Evolutionary conservation across 495 filamentous ascomycete genomes (phyloP).

Genomic region (Jackrogersella multiformis): DNA sequence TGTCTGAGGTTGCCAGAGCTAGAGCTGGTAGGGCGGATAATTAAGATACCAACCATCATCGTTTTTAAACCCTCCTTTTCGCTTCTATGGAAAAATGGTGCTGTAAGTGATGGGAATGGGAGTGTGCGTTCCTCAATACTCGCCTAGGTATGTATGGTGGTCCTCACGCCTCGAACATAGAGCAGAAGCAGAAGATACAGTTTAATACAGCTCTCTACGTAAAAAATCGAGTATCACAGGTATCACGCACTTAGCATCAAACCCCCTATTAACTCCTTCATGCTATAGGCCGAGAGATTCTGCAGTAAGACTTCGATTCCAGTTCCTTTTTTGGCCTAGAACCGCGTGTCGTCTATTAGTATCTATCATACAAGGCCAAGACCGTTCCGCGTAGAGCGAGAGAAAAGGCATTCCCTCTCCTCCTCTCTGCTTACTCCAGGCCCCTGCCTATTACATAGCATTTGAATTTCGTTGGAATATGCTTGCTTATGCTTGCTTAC

Average conservation of each 20-base stretch:
- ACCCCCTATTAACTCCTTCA: not conserved
- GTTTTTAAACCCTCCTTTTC: too few species aligned
- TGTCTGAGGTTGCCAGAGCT: not conserved
- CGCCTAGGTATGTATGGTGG: too few species aligned
- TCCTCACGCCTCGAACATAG: too few species aligned
- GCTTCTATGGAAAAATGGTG: too few species aligned
- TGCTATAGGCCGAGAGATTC: too few species aligned
- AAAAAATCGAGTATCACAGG: too few species aligned
- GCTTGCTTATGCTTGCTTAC: too few species aligned
- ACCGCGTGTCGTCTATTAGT: conserved; percentile 33
- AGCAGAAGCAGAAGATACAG: too few species aligned
- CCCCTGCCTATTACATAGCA: conserved; percentile 10
- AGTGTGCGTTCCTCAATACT: too few species aligned
- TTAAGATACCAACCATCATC: conserved; percentile 11
- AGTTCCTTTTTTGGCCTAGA: not conserved
- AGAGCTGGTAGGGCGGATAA: not conserved
- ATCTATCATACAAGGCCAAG: conserved; percentile 36
- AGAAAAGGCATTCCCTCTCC: not conserved
- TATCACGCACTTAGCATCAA: not conserved
- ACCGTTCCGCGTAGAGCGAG: not conserved
- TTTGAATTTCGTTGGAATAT: not conserved
- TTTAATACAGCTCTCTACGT: too few species aligned
- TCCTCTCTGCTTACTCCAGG: not conserved
- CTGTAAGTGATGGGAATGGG: too few species aligned
- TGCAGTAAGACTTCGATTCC: conserved; percentile 15